A percentile compares a stretch with the other conserved stretches of the same genome.
These are phyloP conservation scores for Salicornia ramosissima DNA, from an alignment of 148 eudicot species.

Conservation along the genomic window DNA sequence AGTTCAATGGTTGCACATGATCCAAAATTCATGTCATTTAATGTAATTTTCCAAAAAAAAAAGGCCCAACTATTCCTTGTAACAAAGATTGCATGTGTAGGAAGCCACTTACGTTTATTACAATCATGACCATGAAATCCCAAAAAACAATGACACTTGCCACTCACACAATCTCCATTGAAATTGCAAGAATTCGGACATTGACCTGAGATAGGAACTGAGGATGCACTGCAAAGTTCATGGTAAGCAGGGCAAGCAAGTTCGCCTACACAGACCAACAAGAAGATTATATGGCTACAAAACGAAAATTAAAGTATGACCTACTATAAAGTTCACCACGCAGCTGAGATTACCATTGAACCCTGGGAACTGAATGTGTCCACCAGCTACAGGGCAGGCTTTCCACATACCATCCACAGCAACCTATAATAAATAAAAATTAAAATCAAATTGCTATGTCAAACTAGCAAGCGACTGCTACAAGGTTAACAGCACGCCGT, in stretches of 20 bases:
- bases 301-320: background rate
- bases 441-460: background rate
- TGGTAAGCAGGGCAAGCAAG: constrained; percentile 84
- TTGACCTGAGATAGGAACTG: constrained; percentile 44
- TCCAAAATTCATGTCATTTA: no score
- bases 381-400: constrained; percentile 81
- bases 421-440: constrained; percentile 40
- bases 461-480: background rate
- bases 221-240: constrained; percentile 62
- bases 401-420: constrained; percentile 92
- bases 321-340: background rate
- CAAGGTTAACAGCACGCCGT: background rate
- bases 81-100: background rate
- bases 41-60: no score
- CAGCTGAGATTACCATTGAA: constrained; percentile 61
- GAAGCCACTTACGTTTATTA: constrained; percentile 60
- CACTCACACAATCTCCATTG: constrained; percentile 88
- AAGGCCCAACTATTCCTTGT: background rate
- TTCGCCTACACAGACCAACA: constrained; percentile 51
- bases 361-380: constrained; percentile 73
- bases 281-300: constrained; percentile 4
- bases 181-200: constrained; percentile 79
- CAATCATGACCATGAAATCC: constrained; percentile 87
- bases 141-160: constrained; percentile 74
- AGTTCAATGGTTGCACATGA: no score